Percentiles rank a stretch among this genome's conserved stretches.
phyloP scores from a whole-genome alignment of 192 early-diverging fungal species.

The Gonapodya prolifera region DNA sequence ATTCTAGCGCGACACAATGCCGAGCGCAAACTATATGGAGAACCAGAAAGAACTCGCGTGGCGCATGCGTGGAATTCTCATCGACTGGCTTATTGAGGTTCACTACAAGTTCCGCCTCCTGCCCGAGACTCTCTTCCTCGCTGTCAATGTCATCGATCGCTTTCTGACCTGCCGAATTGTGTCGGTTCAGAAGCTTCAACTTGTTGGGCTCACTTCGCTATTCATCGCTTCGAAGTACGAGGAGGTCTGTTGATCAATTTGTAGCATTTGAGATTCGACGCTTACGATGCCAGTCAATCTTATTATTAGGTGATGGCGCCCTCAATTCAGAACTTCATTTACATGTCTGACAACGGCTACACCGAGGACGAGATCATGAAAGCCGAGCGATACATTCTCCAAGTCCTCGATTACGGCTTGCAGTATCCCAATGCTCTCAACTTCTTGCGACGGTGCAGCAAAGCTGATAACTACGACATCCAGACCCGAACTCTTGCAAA shows the following conservation, averaged over 20 bases:
- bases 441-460: conserved; percentile 78
- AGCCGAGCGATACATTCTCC: conserved; percentile 85
- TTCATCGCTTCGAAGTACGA: conserved; percentile 94
- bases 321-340: conserved; percentile 69
- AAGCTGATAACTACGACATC: conserved; percentile 80
- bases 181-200: conserved; percentile 75
- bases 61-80: conserved; percentile 84
- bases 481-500: conserved; percentile 87
- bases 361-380: conserved; percentile 72
- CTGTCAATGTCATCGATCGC: conserved; percentile 90
- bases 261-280: too few species aligned
- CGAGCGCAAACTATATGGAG: conserved; percentile 69
- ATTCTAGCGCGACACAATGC: conserved; percentile 45
- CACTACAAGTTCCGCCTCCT: conserved; percentile 82
- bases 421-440: conserved; percentile 84
- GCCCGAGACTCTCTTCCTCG: conserved; percentile 86
- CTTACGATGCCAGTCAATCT: too few species aligned
- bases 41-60: conserved; percentile 75
- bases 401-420: conserved; percentile 73
- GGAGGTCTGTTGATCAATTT: too few species aligned
- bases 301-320: too few species aligned
- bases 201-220: conserved; percentile 82
- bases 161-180: conserved; percentile 81
- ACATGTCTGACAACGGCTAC: conserved; percentile 68
- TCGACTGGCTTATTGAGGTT: conserved; percentile 92